Evolutionary conservation across 2,329 filamentous ascomycete species (phyloP).

Genomic region (Ceratocystis albifundus): DNA sequence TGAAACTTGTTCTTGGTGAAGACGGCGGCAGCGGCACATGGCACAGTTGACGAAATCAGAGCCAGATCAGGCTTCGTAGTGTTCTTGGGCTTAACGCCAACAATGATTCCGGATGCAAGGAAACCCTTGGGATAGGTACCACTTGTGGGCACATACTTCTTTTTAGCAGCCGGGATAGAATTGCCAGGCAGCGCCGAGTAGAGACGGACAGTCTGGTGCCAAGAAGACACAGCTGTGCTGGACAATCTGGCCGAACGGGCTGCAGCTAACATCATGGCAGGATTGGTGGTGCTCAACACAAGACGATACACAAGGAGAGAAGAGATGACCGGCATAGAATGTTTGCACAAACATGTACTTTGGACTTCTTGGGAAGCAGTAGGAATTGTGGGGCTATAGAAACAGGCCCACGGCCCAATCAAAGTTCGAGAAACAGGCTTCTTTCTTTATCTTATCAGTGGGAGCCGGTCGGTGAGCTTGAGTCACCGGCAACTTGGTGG

Average conservation of each 20-base stretch:
- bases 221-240: not conserved
- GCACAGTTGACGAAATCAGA: conserved; percentile 72
- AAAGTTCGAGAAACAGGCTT: not conserved
- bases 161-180: conserved; percentile 62
- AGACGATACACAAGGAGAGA: not conserved
- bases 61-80: conserved; percentile 85
- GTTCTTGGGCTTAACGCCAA: conserved; percentile 88
- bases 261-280: conserved; percentile 15
- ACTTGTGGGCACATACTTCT: conserved; percentile 74
- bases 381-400: not conserved
- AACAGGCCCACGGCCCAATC: not conserved
- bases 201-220: conserved; percentile 18
- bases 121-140: conserved; percentile 90
- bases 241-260: conserved; percentile 4
- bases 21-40: conserved; percentile 78
- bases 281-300: not conserved
- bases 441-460: not conserved
- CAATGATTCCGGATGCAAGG: conserved; percentile 71
- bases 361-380: not conserved
- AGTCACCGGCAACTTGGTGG: not conserved
- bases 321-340: not conserved
- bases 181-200: conserved; percentile 23
- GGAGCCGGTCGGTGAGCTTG: not conserved
- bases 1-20: conserved; percentile 99
- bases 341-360: not conserved